A percentile compares a stretch with the other conserved stretches of the same genome.
phyloP scores from a whole-genome alignment of 1,139 yeast species.

The Kurtzmaniella quercitrusa region DNA sequence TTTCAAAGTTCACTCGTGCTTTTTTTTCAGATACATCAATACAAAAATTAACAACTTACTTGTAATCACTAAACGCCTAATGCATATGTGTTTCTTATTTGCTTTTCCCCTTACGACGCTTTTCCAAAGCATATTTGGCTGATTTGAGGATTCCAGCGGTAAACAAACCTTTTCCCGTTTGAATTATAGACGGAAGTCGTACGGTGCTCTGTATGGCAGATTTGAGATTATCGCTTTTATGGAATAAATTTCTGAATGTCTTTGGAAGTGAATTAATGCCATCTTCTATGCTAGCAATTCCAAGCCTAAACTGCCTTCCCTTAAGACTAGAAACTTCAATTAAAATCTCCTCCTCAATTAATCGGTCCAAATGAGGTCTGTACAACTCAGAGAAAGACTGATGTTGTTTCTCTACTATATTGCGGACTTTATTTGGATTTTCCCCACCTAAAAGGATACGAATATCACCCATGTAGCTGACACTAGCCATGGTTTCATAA shows the following conservation, averaged over 20 bases:
- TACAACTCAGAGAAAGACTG: constrained; percentile 66
- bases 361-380: constrained; percentile 48
- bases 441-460: constrained; percentile 87
- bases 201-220: constrained; percentile 57
- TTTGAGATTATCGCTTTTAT: constrained; percentile 25
- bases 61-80: not conserved
- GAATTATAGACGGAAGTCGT: constrained; percentile 64
- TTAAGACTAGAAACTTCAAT: constrained; percentile 12
- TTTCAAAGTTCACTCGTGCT: too few species aligned
- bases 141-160: constrained; percentile 84
- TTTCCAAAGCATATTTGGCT: constrained; percentile 73
- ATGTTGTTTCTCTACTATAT: constrained; percentile 79
- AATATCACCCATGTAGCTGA: constrained; percentile 89
- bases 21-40: too few species aligned
- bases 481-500: constrained; percentile 70
- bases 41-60: too few species aligned
- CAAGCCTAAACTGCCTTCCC: constrained; percentile 14
- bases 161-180: constrained; percentile 75
- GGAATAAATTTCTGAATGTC: constrained; percentile 37
- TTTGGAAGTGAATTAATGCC: constrained; percentile 9
- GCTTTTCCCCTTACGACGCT: constrained; percentile 35
- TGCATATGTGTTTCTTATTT: too few species aligned
- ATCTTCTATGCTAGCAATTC: constrained; percentile 1
- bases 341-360: constrained; percentile 20
- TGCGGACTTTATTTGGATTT: constrained; percentile 81